Evolutionary conservation across 2,329 filamentous ascomycete genomes (phyloP).

Genomic region (Fusarium subtropicale): DNA sequence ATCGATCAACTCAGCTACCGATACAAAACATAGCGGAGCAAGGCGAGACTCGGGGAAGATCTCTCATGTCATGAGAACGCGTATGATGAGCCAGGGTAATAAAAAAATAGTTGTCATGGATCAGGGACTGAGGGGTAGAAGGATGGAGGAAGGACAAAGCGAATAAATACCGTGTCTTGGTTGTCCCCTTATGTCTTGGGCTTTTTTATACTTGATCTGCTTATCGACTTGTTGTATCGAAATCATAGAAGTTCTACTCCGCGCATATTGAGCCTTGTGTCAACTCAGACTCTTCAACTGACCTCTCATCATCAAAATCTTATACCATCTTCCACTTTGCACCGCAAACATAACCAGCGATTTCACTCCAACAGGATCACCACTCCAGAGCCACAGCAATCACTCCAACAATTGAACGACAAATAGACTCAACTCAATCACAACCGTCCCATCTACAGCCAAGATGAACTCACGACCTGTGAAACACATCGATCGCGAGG

Average conservation of each 20-base stretch:
- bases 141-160: slow-evolving; percentile 16
- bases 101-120: slow-evolving; percentile 23
- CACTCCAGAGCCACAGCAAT: neutral
- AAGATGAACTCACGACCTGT: slow-evolving; percentile 52
- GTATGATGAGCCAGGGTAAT: slow-evolving; percentile 14
- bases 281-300: neutral
- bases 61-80: slow-evolving; percentile 27
- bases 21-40: slow-evolving; percentile 40
- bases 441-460: neutral
- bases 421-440: too few species aligned
- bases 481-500: slow-evolving; percentile 75
- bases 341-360: neutral
- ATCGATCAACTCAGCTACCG: slow-evolving; percentile 41
- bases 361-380: neutral
- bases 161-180: slow-evolving; percentile 43
- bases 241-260: neutral
- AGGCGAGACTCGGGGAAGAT: slow-evolving; percentile 46
- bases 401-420: neutral
- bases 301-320: neutral
- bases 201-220: slow-evolving; percentile 28
- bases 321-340: neutral
- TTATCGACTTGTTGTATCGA: neutral
- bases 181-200: slow-evolving; percentile 6
- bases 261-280: neutral
- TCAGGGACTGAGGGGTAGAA: slow-evolving; percentile 26